These are phyloP conservation scores for Acanthamoeba royreba DNA, from an alignment of 208 protist genomes.

Conservation along the genomic window DNA sequence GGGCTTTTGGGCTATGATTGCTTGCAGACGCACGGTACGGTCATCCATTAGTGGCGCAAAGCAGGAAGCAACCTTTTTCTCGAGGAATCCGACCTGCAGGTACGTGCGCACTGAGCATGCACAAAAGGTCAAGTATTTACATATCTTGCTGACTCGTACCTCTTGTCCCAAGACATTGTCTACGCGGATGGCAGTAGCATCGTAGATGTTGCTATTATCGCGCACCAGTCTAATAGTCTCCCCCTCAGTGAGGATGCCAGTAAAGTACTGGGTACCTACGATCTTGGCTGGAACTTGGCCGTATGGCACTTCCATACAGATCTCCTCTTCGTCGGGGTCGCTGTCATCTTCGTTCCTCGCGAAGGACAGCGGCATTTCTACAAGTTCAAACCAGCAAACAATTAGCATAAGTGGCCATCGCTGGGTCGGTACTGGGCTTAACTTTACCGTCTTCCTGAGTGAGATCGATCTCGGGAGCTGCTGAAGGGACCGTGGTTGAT, in stretches of 20 bases:
- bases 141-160: too few species aligned
- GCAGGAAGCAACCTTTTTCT: neutral
- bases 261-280: neutral
- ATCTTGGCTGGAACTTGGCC: neutral
- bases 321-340: neutral
- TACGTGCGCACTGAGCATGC: too few species aligned
- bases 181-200: neutral
- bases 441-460: neutral
- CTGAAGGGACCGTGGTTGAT: neutral
- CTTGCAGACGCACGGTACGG: neutral
- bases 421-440: neutral
- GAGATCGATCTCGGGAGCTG: neutral
- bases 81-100: neutral
- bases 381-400: neutral
- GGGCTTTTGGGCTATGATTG: neutral
- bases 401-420: too few species aligned
- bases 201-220: neutral
- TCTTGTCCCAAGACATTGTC: neutral
- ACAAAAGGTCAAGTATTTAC: too few species aligned
- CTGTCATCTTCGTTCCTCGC: neutral
- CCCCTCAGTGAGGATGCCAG: neutral
- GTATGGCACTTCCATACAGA: constrained; percentile 1
- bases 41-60: neutral
- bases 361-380: neutral
- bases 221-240: neutral